Conservation (phyloP, 1,284 basidiomycete species). For the Ganoderma sinense region DNA sequence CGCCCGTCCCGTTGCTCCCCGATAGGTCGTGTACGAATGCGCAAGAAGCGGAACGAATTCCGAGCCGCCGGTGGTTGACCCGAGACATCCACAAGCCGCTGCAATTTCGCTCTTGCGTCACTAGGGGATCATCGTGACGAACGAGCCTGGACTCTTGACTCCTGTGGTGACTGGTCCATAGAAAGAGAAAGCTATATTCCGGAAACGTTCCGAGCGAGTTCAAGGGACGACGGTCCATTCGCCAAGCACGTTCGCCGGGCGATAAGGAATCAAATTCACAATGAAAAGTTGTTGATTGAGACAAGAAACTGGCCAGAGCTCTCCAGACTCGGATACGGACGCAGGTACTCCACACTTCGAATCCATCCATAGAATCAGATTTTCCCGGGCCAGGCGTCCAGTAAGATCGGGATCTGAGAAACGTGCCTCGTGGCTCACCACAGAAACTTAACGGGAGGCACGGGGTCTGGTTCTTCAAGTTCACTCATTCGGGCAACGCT, state of each 20-base stretch:
- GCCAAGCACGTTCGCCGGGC: background rate
- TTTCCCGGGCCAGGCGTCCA: background rate
- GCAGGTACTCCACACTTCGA: background rate
- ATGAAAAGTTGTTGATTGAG: no score
- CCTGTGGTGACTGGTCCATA: background rate
- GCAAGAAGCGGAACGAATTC: no score
- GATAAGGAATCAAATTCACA: background rate
- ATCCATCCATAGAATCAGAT: background rate
- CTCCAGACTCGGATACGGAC: background rate
- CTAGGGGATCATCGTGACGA: background rate
- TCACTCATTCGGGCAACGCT: background rate
- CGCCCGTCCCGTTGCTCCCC: no score
- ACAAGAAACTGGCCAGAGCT: background rate
- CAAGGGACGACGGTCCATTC: background rate
- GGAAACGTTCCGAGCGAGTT: background rate
- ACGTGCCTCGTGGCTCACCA: background rate
- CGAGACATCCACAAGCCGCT: no score
- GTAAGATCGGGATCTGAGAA: slow-evolving; percentile 2
- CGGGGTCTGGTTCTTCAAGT: background rate
- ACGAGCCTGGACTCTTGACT: background rate
- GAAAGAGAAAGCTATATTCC: background rate
- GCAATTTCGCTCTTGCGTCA: no score
- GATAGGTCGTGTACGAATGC: no score
- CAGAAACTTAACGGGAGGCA: no score
- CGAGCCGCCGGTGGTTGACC: no score